Evolutionary conservation across 1,139 yeast species (phyloP).

Genomic region (Pichia sp.): DNA sequence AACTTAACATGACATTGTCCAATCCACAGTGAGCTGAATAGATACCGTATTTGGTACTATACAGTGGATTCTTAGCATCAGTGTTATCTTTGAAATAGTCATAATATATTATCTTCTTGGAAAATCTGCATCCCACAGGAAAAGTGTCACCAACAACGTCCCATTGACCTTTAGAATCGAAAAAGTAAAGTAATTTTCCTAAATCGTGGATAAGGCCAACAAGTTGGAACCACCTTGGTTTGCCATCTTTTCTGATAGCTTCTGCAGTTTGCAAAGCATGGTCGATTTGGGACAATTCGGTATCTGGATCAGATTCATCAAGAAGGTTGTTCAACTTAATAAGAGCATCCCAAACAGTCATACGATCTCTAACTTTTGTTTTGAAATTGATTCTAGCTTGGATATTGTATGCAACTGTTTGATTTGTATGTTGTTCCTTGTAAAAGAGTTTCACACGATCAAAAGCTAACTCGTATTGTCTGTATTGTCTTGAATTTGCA

Average conservation of each 20-base stretch:
- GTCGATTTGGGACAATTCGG: constrained; percentile 71
- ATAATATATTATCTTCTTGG: constrained; percentile 57
- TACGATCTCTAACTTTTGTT: constrained; percentile 59
- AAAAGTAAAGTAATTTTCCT: constrained; percentile 67
- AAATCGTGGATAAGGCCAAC: constrained; percentile 73
- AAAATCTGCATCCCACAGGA: constrained; percentile 70
- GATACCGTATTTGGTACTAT: constrained; percentile 65
- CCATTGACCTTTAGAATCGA: constrained; percentile 76
- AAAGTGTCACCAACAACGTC: constrained; percentile 83
- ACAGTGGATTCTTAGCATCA: constrained; percentile 61
- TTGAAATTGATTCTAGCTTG: constrained; percentile 72
- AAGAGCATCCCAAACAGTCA: constrained; percentile 74
- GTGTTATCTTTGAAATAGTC: constrained; percentile 61
- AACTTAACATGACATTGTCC: constrained; percentile 68
- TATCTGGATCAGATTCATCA: constrained; percentile 76
- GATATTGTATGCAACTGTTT: constrained; percentile 70
- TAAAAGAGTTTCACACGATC: constrained; percentile 67
- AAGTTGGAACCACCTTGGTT: constrained; percentile 75
- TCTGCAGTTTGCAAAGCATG: constrained; percentile 79
- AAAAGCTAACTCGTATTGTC: constrained; percentile 71
- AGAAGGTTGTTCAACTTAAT: constrained; percentile 59
- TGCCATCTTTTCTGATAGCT: constrained; percentile 63
- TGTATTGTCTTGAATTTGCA: constrained; percentile 38
- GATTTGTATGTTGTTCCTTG: constrained; percentile 66
- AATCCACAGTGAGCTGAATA: constrained; percentile 65